A percentile compares a stretch with the other conserved stretches of the same genome.
These are phyloP conservation scores for Barnettozyma populi DNA, from an alignment of 805 yeast species.

Conservation along the genomic window DNA sequence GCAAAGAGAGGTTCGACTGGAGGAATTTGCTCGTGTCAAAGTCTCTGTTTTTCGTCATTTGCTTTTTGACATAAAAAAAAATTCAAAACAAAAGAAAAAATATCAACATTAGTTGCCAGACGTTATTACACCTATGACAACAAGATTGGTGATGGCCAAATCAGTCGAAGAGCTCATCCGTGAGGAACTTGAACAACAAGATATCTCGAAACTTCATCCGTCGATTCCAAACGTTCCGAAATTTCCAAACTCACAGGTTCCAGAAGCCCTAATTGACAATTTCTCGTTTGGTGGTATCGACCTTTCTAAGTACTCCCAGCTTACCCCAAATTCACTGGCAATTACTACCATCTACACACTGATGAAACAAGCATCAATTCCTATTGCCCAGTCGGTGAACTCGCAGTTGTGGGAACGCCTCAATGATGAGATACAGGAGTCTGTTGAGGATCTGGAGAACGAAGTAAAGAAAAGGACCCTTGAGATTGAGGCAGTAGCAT, in stretches of 20 bases:
- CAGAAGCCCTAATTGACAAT: neutral
- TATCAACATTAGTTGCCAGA: neutral
- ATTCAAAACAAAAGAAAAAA: neutral
- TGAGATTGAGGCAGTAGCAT: neutral
- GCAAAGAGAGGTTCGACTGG: neutral
- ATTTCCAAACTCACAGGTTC: neutral
- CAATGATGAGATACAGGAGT: neutral
- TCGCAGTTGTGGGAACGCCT: neutral
- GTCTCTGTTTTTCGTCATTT: no score
- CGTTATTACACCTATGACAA: neutral
- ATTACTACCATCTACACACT: constrained; percentile 3
- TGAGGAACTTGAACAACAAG: neutral
- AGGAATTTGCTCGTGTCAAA: neutral
- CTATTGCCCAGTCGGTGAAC: constrained; percentile 3
- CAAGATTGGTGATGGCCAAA: neutral
- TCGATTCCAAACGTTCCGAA: neutral
- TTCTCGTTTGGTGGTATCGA: constrained; percentile 7
- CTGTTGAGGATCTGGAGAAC: neutral
- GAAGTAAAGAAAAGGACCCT: neutral
- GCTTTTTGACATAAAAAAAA: neutral
- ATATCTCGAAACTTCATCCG: constrained; percentile 1
- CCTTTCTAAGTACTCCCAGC: constrained; percentile 1
- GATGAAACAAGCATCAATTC: constrained; percentile 1
- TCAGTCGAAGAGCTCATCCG: neutral
- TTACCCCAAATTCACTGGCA: neutral